Evolutionary conservation across 1,139 yeast genomes (phyloP).

Genomic region (Taphrina deformans): DNA sequence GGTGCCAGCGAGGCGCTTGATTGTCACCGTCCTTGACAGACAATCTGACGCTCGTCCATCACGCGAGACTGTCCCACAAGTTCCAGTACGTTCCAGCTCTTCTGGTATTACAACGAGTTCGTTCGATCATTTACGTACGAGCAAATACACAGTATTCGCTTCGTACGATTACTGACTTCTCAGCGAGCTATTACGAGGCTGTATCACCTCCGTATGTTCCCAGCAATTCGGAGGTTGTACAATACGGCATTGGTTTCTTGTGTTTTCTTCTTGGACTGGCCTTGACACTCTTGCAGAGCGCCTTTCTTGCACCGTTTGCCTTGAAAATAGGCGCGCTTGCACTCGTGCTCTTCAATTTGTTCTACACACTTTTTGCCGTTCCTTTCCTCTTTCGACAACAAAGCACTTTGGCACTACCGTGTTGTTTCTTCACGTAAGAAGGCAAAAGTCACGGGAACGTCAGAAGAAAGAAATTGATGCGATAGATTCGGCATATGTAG

Average conservation of each 20-base stretch:
- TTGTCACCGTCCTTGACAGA: background rate
- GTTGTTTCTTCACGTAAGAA: background rate
- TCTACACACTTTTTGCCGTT: background rate
- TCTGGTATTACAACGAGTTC: background rate
- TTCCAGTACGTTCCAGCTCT: background rate
- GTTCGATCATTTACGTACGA: background rate
- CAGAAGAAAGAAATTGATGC: background rate
- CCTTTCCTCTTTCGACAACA: conserved; percentile 1
- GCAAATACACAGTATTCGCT: background rate
- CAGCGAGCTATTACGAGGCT: conserved; percentile 1
- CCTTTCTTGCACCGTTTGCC: background rate
- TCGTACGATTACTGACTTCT: background rate
- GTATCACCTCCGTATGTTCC: background rate
- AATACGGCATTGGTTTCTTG: background rate
- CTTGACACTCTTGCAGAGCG: background rate
- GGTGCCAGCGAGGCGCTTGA: background rate
- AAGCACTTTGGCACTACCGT: background rate
- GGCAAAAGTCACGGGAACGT: background rate
- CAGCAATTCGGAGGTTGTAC: background rate
- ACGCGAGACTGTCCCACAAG: background rate
- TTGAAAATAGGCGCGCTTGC: background rate
- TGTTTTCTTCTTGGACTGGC: background rate
- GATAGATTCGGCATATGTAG: background rate
- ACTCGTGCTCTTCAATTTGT: background rate
- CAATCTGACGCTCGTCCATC: background rate